Conservation (phyloP, 306 rosid species). For the Cicer pinnatifidum region DNA sequence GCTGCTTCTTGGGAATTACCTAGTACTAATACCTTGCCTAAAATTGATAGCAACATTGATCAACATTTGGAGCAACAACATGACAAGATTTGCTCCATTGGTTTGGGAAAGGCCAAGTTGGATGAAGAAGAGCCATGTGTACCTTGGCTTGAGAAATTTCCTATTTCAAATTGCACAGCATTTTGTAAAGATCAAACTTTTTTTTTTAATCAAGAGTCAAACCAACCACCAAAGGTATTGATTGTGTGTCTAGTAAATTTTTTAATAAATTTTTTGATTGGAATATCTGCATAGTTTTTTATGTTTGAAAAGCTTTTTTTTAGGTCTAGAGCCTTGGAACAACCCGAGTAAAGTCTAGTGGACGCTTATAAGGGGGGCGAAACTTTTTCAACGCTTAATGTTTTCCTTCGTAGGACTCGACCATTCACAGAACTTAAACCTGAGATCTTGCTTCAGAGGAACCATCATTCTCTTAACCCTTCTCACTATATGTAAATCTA, state of each 20-base stretch:
- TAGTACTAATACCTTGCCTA: constrained; percentile 39
- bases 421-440: too few species aligned
- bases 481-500: too few species aligned
- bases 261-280: constrained; percentile 19
- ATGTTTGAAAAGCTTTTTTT: background rate
- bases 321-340: too few species aligned
- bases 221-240: constrained; percentile 61
- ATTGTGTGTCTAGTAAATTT: background rate
- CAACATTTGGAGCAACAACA: constrained; percentile 47
- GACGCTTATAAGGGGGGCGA: too few species aligned
- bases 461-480: too few species aligned
- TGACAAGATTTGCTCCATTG: constrained; percentile 48
- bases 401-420: too few species aligned
- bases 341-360: too few species aligned
- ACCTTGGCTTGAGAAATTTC: constrained; percentile 55
- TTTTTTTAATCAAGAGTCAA: constrained; percentile 52
- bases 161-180: constrained; percentile 42
- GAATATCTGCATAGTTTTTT: background rate
- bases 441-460: too few species aligned
- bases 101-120: constrained; percentile 45
- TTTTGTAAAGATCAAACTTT: constrained; percentile 52
- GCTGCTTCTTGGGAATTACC: constrained; percentile 45
- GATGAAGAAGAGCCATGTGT: constrained; percentile 46
- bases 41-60: constrained; percentile 41
- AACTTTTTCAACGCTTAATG: too few species aligned